Evolutionary conservation across 441 rosid genomes (phyloP), one percentile per base, ranked within the genome.

Genomic region (Bocquillonia castaneifolia): DNA sequence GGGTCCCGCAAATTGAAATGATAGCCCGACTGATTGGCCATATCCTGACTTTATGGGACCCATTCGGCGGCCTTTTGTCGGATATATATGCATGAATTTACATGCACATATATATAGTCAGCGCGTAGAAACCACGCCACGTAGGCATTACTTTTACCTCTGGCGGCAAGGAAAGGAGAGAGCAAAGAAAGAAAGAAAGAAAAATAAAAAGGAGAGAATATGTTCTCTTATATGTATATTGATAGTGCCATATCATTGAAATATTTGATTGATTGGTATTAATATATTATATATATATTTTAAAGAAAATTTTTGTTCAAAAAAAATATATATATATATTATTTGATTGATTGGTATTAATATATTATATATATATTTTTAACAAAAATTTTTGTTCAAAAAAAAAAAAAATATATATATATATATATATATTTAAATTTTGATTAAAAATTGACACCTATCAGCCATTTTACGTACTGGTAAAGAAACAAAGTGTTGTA

Each of bases 41-140:
- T 0, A 3, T 45, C 52, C 63, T 56, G 64, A 52, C 76, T 57
- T 67, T 0, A 5, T 0, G 1, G 71, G 78, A 10, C 67, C 84
- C 63, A 51, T 0, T 8, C 8, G 74, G 29, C 44, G 60, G 78
- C 83, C 73, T 74, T 74, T 66, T 72, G 88, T 80, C 84, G 82
- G 81, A 70, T 51, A 77, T 75, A 79, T 62, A 55, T 72, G 71
- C 69, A 72, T 69, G 63, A 10, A 60, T 50, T 54, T 2, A 14
- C 34, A 18, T 2, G 10, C 13, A 44, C 12, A 29, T 9, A 47
- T 10, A n/a, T 37, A 52, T 2, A 48, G 63, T 61, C 52, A 52
- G 82, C 74, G 80, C 86, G 85, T 82, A 70, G 59, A 28, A 61
- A 32, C 22, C 81, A 83, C 84, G 81, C 79, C 71, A 74, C 74